Evolutionary conservation across 371 early-diverging fungal species (phyloP).

Genomic region (Mortierella sp.): DNA sequence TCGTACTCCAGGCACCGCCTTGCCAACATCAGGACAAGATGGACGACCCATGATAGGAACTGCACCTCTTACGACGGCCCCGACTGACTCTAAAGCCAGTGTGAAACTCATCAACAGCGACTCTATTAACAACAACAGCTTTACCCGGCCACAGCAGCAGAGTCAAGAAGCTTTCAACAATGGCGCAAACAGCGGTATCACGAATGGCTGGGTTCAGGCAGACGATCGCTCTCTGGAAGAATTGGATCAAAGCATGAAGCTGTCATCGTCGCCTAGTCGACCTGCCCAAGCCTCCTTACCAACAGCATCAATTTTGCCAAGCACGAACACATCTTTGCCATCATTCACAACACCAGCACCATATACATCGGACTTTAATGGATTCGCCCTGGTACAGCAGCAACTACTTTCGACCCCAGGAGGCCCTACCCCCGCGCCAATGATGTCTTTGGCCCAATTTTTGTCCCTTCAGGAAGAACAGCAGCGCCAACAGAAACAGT

Average conservation of each 20-base stretch:
- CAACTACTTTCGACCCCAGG: neutral
- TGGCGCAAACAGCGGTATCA: neutral
- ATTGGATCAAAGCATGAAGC: constrained; percentile 16
- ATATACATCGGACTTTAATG: constrained; percentile 12
- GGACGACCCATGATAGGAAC: neutral
- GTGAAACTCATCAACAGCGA: neutral
- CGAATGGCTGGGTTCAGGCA: neutral
- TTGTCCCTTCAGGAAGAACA: constrained; percentile 36
- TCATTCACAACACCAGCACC: neutral
- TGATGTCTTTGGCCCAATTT: constrained; percentile 41
- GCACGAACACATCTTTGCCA: too few species aligned
- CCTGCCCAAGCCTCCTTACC: neutral
- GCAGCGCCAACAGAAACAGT: constrained; percentile 34
- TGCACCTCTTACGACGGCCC: neutral
- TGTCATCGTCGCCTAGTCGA: neutral
- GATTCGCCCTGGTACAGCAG: constrained; percentile 24
- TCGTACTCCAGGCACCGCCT: neutral
- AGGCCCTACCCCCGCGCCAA: neutral
- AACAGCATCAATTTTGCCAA: neutral
- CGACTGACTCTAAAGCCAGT: neutral
- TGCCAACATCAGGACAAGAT: neutral
- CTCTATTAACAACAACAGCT: neutral
- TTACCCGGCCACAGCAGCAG: neutral
- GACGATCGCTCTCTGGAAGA: constrained; percentile 17
- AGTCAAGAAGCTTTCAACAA: neutral